Conservation (phyloP, 1,284 basidiomycete genomes). For the Tremellales sp. region DNA sequence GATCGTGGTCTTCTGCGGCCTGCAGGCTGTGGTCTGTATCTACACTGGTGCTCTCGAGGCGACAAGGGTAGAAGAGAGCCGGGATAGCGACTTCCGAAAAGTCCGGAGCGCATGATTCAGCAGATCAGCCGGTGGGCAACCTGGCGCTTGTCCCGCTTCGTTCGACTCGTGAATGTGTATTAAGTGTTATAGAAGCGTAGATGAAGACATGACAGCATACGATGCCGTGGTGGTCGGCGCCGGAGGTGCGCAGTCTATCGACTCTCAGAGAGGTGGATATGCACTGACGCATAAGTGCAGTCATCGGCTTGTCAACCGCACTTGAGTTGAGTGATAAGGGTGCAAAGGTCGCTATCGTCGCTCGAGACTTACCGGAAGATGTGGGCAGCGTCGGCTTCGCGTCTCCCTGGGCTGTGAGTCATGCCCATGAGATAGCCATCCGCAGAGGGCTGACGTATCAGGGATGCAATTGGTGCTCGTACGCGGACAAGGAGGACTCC, state of each 20-base stretch:
- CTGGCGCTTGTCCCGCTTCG: too few species aligned
- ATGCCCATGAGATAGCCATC: neutral
- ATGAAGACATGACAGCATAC: too few species aligned
- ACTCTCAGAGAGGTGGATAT: neutral
- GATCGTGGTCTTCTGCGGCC: too few species aligned
- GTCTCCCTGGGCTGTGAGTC: conserved; percentile 64
- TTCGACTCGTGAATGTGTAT: too few species aligned
- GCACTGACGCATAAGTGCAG: conserved; percentile 22
- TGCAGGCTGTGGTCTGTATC: too few species aligned
- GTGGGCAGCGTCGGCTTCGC: conserved; percentile 59
- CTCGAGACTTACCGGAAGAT: conserved; percentile 64
- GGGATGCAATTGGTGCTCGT: conserved; percentile 66
- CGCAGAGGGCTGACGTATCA: conserved; percentile 29
- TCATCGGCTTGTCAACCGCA: conserved; percentile 52
- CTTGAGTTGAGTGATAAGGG: conserved; percentile 47
- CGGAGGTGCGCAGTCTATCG: neutral
- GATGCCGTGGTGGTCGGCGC: neutral
- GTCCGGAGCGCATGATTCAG: too few species aligned
- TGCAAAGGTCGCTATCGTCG: conserved; percentile 59
- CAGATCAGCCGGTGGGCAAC: too few species aligned
- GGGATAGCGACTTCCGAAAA: too few species aligned
- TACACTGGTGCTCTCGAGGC: too few species aligned
- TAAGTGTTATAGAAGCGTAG: too few species aligned
- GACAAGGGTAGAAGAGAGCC: too few species aligned
- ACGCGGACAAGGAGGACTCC: conserved; percentile 46